A percentile compares a stretch with the other conserved stretches of the same genome.
Evolutionary conservation across 2,329 filamentous ascomycete genomes (phyloP).

Genomic region (Talaromyces sp.): DNA sequence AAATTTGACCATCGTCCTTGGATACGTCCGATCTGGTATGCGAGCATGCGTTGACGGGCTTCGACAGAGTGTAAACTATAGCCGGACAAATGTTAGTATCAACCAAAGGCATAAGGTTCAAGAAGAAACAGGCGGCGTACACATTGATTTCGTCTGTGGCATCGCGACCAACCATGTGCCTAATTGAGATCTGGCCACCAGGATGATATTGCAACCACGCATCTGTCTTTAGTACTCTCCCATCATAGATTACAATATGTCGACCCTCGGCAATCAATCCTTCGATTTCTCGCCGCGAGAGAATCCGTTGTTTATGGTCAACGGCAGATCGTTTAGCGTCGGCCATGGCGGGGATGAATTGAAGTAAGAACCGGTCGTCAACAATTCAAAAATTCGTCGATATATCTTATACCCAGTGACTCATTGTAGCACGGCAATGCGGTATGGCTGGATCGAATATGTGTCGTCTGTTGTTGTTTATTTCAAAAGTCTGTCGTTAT

Average conservation of each 20-base stretch:
- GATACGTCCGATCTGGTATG: slow-evolving; percentile 79
- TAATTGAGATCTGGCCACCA: slow-evolving; percentile 84
- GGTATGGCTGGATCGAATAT: not conserved
- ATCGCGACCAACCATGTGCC: slow-evolving; percentile 91
- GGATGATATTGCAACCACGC: slow-evolving; percentile 87
- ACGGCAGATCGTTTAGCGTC: slow-evolving; percentile 17
- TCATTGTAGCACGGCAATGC: not conserved
- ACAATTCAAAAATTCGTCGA: no score
- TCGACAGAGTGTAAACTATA: slow-evolving; percentile 72
- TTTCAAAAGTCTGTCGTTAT: not conserved
- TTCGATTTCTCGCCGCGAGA: slow-evolving; percentile 69
- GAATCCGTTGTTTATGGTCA: slow-evolving; percentile 48
- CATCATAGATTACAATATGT: slow-evolving; percentile 76
- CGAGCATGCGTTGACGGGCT: slow-evolving; percentile 71
- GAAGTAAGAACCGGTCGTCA: not conserved
- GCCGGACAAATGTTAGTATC: slow-evolving; percentile 23
- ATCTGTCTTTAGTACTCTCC: slow-evolving; percentile 81
- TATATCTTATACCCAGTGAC: not conserved
- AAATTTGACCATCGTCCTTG: slow-evolving; percentile 86
- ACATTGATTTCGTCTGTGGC: slow-evolving; percentile 91
- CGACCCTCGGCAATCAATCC: slow-evolving; percentile 78
- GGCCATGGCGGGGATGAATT: slow-evolving; percentile 13
- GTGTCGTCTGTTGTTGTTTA: not conserved
- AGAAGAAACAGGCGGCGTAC: slow-evolving; percentile 53
- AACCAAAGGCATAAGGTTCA: not conserved